Evolutionary conservation across 768 basidiomycete species (phyloP).

Genomic region (Tremella yokohamensis): DNA sequence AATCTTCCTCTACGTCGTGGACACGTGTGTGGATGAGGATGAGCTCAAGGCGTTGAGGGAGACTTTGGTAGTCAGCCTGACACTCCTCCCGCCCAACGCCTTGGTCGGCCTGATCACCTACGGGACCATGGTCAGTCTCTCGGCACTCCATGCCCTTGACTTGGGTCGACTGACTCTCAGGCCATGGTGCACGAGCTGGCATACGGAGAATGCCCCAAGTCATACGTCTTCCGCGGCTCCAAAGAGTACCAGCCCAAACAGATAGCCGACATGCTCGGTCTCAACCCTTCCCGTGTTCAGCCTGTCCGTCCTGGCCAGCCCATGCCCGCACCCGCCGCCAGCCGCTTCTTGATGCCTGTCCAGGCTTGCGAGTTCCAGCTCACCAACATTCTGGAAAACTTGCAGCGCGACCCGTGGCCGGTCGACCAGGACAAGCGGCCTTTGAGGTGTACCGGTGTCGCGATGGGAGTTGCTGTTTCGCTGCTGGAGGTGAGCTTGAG

Average conservation of each 20-base stretch:
- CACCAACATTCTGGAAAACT: constrained; percentile 81
- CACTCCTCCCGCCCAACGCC: constrained; percentile 86
- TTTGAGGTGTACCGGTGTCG: constrained; percentile 90
- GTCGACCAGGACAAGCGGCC: constrained; percentile 92
- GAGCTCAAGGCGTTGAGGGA: constrained; percentile 94
- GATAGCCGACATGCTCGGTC: constrained; percentile 95
- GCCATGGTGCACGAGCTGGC: constrained; percentile 98
- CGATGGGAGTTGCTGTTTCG: constrained; percentile 86
- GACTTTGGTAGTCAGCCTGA: constrained; percentile 88
- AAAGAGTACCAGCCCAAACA: constrained; percentile 96
- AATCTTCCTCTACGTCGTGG: constrained; percentile 93
- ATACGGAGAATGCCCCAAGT: constrained; percentile 92
- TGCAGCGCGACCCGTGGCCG: constrained; percentile 92
- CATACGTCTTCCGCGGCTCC: constrained; percentile 96
- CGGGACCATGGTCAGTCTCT: constrained; percentile 81
- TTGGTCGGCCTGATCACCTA: constrained; percentile 93
- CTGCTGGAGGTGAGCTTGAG: constrained; percentile 66
- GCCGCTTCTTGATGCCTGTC: constrained; percentile 80
- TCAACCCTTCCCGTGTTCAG: constrained; percentile 58
- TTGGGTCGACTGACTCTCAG: constrained; percentile 53
- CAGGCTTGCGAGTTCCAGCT: constrained; percentile 94
- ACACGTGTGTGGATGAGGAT: constrained; percentile 86
- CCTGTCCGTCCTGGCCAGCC: constrained; percentile 49
- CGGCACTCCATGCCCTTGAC: not conserved
- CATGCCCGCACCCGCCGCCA: constrained; percentile 47